These are phyloP conservation scores for Leishmania lainsoni DNA, from an alignment of 208 protist species.

Conservation along the genomic window DNA sequence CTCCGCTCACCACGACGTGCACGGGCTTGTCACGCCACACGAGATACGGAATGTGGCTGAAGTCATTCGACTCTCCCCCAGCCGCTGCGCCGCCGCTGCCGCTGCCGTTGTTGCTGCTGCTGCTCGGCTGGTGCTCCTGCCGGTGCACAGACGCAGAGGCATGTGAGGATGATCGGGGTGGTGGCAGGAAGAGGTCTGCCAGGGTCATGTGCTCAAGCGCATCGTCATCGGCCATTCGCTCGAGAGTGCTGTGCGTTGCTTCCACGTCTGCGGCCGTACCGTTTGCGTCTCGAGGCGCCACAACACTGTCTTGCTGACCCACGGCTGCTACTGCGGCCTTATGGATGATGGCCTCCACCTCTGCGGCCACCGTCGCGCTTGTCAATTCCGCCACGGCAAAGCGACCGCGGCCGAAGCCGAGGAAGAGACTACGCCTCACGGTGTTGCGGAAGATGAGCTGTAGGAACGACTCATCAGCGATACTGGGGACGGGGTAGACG, in stretches of 20 bases:
- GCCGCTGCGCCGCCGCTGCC: neutral
- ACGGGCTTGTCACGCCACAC: conserved; percentile 40
- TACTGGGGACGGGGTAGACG: conserved; percentile 67
- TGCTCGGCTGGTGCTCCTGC: neutral
- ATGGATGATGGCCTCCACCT: conserved; percentile 30
- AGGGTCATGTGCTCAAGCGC: conserved; percentile 27
- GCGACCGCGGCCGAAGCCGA: conserved; percentile 54
- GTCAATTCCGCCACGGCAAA: conserved; percentile 72
- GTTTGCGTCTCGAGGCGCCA: neutral
- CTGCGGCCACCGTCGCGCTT: conserved; percentile 18
- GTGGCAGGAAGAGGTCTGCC: conserved; percentile 34
- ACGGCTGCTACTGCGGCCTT: neutral
- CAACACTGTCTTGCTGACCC: neutral
- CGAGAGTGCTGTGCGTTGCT: neutral
- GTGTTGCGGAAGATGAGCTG: conserved; percentile 54
- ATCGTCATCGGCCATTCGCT: neutral
- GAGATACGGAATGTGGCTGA: conserved; percentile 43
- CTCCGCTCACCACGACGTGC: conserved; percentile 53
- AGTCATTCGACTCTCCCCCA: conserved; percentile 6
- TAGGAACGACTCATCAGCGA: conserved; percentile 77
- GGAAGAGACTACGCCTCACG: conserved; percentile 60
- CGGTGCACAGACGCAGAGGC: neutral
- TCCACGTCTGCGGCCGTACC: neutral
- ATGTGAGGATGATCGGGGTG: neutral
- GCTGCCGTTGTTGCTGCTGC: neutral